phyloP scores from a whole-genome alignment of 768 basidiomycete species.

The Boletellus ananas region DNA sequence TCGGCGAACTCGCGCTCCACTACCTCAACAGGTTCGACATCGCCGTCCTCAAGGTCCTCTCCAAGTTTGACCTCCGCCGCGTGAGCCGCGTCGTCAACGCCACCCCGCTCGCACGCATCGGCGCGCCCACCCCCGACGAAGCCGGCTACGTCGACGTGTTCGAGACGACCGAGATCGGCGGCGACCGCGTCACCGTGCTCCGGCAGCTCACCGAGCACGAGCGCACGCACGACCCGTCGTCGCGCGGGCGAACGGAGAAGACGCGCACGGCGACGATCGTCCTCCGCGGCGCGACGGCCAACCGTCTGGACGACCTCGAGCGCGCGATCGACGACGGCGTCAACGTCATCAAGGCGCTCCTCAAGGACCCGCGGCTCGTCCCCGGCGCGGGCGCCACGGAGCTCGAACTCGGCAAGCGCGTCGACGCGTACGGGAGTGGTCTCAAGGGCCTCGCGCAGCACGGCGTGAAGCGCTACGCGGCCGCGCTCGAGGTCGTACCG shows the following conservation, averaged over 20 bases:
- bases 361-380: constrained; percentile 87
- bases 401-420: constrained; percentile 81
- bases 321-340: constrained; percentile 96
- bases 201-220: constrained; percentile 74
- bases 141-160: constrained; percentile 91
- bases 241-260: constrained; percentile 49
- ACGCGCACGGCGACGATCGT: constrained; percentile 93
- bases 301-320: constrained; percentile 93
- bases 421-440: constrained; percentile 84
- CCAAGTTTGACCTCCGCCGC: constrained; percentile 95
- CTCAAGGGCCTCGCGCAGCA: constrained; percentile 92
- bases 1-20: constrained; percentile 95
- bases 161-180: constrained; percentile 94
- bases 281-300: constrained; percentile 90
- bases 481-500: constrained; percentile 89
- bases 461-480: constrained; percentile 85
- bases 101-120: constrained; percentile 92
- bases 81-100: constrained; percentile 95
- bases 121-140: constrained; percentile 95
- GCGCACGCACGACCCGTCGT: constrained; percentile 46
- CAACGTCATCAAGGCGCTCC: constrained; percentile 87
- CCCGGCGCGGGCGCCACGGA: constrained; percentile 95
- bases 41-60: constrained; percentile 94
- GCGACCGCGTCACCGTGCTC: constrained; percentile 95
- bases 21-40: constrained; percentile 93